Base-by-base conservation (phyloP, 139 green algal genomes). In the Marvania coccoides region DNA sequence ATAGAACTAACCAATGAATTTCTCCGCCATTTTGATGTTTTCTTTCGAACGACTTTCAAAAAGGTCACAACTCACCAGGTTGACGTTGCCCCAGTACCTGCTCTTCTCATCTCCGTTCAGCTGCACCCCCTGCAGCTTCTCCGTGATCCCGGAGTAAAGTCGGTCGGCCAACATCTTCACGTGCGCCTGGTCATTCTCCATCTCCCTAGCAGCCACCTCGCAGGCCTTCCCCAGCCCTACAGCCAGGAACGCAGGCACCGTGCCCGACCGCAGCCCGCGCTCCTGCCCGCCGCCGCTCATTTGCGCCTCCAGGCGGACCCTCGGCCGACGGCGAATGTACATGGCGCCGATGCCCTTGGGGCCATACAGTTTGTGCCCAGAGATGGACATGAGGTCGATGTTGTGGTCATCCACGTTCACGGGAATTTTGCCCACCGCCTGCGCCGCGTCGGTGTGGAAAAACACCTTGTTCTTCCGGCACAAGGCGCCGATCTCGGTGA, bases 231-330 rank as follows among this genome's bases (percentile, higher is more conserved):
- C 94, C 55, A 99, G 70, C 6, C 94, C 94, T 14, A 99, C 88
- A 2, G 81, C 83, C 40, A 98, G 82, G 19, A 88, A 84, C 34
- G 89, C 84, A 2, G 94, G 91, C 23, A 98, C 76, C 9, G 81
- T 87, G 48, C 88, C 88, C 45, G 70, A 89, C 39, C 94, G 74
- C 55, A 99, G 71, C 9, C 94, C 94, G 6, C 94, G 81, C 83
- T 99, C 94, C 81, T 98, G 92, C 2, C 92, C 94, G 15, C 94
- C 94, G 23, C 94, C 94, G 66, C 68, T 92, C 78, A 99, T 99
- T 61, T 93, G 85, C 2, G 93, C 64, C 81, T 97, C 89, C 35
- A 99, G 74, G 0, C 94, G 79, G 61, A 99, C 94, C 28, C 94
- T 84, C 0, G 94, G 94, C 2, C 94, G 85, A 26, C 91, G 71